Evolutionary conservation across 352 stramenopile genomes (phyloP), one percentile per base, ranked within the genome.

Genomic region (Albugo laibachii): DNA sequence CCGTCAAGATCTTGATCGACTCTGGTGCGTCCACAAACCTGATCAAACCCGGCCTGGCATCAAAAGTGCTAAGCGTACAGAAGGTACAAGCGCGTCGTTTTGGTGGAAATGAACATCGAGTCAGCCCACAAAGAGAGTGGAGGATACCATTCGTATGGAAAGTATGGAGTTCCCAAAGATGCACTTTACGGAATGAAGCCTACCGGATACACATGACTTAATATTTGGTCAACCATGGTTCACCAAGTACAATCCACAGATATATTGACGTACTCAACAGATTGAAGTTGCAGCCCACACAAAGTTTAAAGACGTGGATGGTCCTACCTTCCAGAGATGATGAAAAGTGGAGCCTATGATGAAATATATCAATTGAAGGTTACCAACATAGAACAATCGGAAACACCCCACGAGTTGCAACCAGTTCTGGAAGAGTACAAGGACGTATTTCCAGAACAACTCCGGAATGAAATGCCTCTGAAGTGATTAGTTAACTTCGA

Each of bases 191-290:
- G 52, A 57, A 44, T 53, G 37, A 2, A 21, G 45, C 13, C 12
- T 52, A 18, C 39, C 37, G 11, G 12, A 18, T 12, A 36, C 27
- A 13, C 44, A 57, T 15, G 46, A 57, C 19, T 13, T 59, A 8
- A 59, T 59, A 16, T 15, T 56, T 14, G 49, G 53, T 16, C 48
- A 56, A 19, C 53, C 48, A 19, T 59, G 47, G 48, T 35, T 55
- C 19, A 41, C 42, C 1, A 20, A 52, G 42, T 59, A 47, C 15
- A 20, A 59, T 2, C 53, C 53, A 5, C 10, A 21, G 10, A 49
- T 56, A 45, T 20, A 59, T 40, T 59, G 53, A 48, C 48, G 24
- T 6, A 59, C 49, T 5, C 20, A 59, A 34, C 38, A 43, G 5
- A 21, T 56, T 39, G 13, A 10, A 18, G 43, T 54, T 35, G 38